Conservation (phyloP, 2,329 filamentous ascomycete species). For the Ophiostoma sp. region DNA sequence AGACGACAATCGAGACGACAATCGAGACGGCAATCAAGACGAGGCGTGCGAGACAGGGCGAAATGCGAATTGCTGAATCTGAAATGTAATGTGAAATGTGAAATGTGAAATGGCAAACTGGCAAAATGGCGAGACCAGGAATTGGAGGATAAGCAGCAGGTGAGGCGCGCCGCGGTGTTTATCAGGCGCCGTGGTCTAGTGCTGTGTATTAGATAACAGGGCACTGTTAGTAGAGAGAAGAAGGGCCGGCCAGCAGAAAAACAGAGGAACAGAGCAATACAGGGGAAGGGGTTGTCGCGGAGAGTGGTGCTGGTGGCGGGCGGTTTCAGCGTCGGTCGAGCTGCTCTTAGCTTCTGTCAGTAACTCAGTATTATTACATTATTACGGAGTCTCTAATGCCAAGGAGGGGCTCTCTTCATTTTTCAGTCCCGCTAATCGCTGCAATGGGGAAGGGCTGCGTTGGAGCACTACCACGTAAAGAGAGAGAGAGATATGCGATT, state of each 20-base stretch:
- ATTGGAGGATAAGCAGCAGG: slow-evolving; percentile 17
- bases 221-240: background rate
- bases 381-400: background rate
- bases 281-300: background rate
- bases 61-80: no score
- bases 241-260: background rate
- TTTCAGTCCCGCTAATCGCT: background rate
- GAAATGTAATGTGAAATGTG: no score
- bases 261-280: no score
- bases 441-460: background rate
- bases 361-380: no score
- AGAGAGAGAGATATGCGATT: background rate
- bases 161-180: slow-evolving; percentile 19
- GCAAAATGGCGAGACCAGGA: slow-evolving; percentile 10
- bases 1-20: background rate
- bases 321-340: slow-evolving; percentile 7
- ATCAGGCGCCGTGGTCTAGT: background rate
- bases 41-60: background rate
- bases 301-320: slow-evolving; percentile 6
- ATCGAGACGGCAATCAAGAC: background rate
- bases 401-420: background rate
- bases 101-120: background rate
- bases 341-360: background rate
- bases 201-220: background rate
- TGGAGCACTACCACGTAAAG: no score